These are phyloP conservation scores for Escallonia herrerae DNA, from an alignment of 129 eudicot genomes.

Conservation along the genomic window DNA sequence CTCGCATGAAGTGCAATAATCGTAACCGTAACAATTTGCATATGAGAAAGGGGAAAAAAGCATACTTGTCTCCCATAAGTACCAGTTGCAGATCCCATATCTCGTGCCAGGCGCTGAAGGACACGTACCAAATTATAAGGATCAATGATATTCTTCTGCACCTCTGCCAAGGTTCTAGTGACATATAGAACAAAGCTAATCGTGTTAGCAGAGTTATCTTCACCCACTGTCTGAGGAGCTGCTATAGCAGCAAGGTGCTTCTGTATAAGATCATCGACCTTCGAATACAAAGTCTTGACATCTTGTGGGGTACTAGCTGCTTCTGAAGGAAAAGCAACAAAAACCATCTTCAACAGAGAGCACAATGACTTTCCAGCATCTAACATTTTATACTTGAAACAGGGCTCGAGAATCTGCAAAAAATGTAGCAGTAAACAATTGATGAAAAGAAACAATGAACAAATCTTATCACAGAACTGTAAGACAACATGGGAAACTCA, in stretches of 20 bases:
- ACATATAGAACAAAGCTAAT: constrained; percentile 85
- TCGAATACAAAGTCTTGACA: constrained; percentile 70
- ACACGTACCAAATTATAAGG: constrained; percentile 71
- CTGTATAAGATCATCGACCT: constrained; percentile 82
- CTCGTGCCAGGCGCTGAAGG: constrained; percentile 96
- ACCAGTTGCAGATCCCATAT: constrained; percentile 72
- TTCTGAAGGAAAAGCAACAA: constrained; percentile 83
- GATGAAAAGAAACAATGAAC: neutral
- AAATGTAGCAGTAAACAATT: neutral
- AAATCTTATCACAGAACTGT: neutral
- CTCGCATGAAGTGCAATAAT: too few species aligned
- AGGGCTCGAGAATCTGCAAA: constrained; percentile 89
- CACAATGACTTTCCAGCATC: constrained; percentile 95
- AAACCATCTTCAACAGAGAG: constrained; percentile 89
- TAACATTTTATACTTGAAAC: constrained; percentile 90
- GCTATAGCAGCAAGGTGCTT: constrained; percentile 84
- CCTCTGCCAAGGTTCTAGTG: constrained; percentile 77
- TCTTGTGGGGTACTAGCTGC: constrained; percentile 75
- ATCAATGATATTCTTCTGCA: constrained; percentile 73
- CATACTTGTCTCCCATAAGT: constrained; percentile 71
- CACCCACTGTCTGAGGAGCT: constrained; percentile 79
- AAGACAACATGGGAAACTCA: neutral
- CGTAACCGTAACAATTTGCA: too few species aligned
- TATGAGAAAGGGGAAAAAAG: neutral
- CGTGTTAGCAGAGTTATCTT: constrained; percentile 87